These are phyloP conservation scores for Spergularia bocconei DNA, from an alignment of 148 eudicot genomes.

Conservation along the genomic window DNA sequence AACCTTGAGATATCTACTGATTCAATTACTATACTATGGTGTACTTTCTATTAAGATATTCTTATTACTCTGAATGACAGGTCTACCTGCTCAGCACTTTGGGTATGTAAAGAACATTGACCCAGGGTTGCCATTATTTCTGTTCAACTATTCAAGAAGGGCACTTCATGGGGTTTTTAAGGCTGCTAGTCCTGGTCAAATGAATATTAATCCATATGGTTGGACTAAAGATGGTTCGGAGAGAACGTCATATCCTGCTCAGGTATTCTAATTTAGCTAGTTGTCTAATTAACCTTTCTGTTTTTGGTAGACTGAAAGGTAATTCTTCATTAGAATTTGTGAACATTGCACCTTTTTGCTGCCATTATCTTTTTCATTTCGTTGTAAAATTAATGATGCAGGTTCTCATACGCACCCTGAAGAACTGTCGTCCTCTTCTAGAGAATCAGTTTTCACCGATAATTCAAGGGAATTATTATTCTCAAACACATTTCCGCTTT, in stretches of 20 bases:
- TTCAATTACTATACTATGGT: neutral
- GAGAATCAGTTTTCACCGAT: slow-evolving; percentile 66
- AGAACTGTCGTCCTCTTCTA: slow-evolving; percentile 45
- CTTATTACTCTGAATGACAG: slow-evolving; percentile 30
- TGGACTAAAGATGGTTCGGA: slow-evolving; percentile 66
- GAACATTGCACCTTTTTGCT: neutral
- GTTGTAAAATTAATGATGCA: slow-evolving; percentile 6
- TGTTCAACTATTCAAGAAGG: slow-evolving; percentile 68
- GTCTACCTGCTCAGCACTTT: slow-evolving; percentile 61
- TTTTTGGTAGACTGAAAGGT: neutral
- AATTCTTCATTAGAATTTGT: neutral
- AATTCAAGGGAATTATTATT: slow-evolving; percentile 57
- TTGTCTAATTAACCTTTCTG: slow-evolving; percentile 2
- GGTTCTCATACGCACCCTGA: slow-evolving; percentile 54
- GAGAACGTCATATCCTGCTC: slow-evolving; percentile 70
- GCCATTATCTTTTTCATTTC: neutral
- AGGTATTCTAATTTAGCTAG: slow-evolving; percentile 43
- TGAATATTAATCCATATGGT: slow-evolving; percentile 68
- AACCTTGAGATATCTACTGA: too few relatives aligned
- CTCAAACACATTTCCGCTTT: slow-evolving; percentile 50
- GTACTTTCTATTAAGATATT: neutral
- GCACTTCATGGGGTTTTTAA: slow-evolving; percentile 74
- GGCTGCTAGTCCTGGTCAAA: slow-evolving; percentile 72
- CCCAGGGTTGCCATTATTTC: slow-evolving; percentile 70
- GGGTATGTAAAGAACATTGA: slow-evolving; percentile 57